phyloP scores from a whole-genome alignment of 768 basidiomycete species.

The Leccinum incarnatum region DNA sequence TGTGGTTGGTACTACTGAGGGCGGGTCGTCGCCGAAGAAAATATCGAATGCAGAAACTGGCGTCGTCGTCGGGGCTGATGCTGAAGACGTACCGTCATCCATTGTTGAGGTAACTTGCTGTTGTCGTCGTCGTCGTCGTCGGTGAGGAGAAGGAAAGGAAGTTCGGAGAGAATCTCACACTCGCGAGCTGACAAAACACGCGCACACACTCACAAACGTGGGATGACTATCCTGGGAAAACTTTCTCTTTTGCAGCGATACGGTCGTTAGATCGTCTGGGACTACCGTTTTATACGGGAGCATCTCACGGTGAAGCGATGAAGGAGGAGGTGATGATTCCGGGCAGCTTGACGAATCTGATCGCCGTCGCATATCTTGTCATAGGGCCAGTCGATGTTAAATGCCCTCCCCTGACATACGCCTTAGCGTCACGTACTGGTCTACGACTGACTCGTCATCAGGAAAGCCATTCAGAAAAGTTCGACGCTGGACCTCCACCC shows the following conservation, averaged over 20 bases:
- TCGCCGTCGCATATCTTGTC: slow-evolving; percentile 17
- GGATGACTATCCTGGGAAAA: too few relatives aligned
- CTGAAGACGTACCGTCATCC: slow-evolving; percentile 81
- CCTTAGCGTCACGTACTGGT: slow-evolving; percentile 19
- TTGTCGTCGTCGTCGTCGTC: slow-evolving; percentile 23
- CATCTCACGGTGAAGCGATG: slow-evolving; percentile 19
- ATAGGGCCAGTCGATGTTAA: slow-evolving; percentile 9
- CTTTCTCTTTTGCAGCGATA: too few relatives aligned
- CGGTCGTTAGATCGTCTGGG: slow-evolving; percentile 10
- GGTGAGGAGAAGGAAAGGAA: neutral
- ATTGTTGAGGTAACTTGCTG: slow-evolving; percentile 36
- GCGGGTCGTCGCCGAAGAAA: slow-evolving; percentile 38
- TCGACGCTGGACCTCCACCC: slow-evolving; percentile 19
- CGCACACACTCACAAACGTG: slow-evolving; percentile 17
- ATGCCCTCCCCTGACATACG: slow-evolving; percentile 1
- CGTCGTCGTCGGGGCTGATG: slow-evolving; percentile 68
- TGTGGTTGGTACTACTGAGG: slow-evolving; percentile 30
- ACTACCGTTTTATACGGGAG: slow-evolving; percentile 18
- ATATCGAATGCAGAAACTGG: slow-evolving; percentile 46
- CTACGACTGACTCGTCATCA: slow-evolving; percentile 27
- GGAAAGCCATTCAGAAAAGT: slow-evolving; percentile 8
- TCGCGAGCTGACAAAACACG: slow-evolving; percentile 14
- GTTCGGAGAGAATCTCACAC: neutral
- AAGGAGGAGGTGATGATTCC: slow-evolving; percentile 7
- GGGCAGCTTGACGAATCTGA: slow-evolving; percentile 22